These are phyloP conservation scores for Ordospora colligata DNA, from an alignment of 371 early-diverging fungal species.

Conservation along the genomic window DNA sequence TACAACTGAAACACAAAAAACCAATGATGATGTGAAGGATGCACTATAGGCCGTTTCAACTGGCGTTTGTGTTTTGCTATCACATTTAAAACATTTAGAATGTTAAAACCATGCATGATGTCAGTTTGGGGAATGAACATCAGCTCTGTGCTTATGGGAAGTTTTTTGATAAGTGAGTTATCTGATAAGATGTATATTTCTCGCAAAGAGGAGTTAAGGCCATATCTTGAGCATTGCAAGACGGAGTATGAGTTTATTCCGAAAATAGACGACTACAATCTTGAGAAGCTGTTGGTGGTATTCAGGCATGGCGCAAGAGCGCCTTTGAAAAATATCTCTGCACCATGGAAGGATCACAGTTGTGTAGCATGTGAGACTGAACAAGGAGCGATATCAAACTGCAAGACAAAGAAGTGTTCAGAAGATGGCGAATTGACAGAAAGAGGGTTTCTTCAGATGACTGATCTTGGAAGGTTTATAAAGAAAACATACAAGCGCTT, in stretches of 20 bases:
- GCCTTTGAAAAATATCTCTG: constrained; percentile 22
- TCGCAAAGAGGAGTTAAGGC: neutral
- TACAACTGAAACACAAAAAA: too few species aligned
- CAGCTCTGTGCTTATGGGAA: neutral
- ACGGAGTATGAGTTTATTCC: constrained; percentile 9
- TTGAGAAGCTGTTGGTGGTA: constrained; percentile 42
- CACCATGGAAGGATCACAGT: constrained; percentile 34
- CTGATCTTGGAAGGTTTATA: constrained; percentile 49
- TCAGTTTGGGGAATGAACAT: neutral
- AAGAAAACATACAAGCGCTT: constrained; percentile 37
- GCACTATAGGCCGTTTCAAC: neutral
- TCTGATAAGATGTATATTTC: neutral
- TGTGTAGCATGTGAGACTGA: constrained; percentile 37
- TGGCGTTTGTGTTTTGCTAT: neutral
- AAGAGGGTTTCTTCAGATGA: constrained; percentile 53
- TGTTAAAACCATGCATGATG: neutral
- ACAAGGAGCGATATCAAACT: constrained; percentile 14
- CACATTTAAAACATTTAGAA: neutral
- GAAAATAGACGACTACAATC: constrained; percentile 8
- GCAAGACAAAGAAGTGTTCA: constrained; percentile 23
- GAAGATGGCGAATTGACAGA: constrained; percentile 40
- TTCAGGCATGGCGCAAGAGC: constrained; percentile 57
- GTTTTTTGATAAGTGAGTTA: neutral
- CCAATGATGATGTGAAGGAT: neutral
- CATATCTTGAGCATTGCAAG: constrained; percentile 8